Evolutionary conservation across 352 stramenopile genomes (phyloP).

Genomic region (Globisporangium solare): DNA sequence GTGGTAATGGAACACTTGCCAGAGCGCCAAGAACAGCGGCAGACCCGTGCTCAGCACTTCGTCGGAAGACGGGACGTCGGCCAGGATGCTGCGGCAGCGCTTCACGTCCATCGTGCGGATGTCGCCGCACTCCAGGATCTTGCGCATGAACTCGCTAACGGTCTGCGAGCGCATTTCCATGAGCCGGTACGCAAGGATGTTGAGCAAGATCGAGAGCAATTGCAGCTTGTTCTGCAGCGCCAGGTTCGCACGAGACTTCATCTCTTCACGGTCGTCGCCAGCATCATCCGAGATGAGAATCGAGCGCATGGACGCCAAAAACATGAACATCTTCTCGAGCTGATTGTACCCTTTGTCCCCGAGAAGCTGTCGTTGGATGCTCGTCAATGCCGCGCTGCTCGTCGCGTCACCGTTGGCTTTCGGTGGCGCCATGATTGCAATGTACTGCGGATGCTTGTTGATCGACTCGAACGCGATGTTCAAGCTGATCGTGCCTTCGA

Average conservation of each 20-base stretch:
- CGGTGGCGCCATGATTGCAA: slow-evolving; percentile 55
- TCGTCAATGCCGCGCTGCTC: slow-evolving; percentile 22
- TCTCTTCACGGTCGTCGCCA: slow-evolving; percentile 8
- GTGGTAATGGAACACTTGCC: slow-evolving; percentile 83
- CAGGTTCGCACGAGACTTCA: slow-evolving; percentile 53
- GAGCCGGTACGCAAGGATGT: slow-evolving; percentile 76
- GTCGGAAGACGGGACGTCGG: slow-evolving; percentile 46
- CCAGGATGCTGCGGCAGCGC: slow-evolving; percentile 39
- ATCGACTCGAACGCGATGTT: slow-evolving; percentile 84
- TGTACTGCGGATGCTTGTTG: slow-evolving; percentile 75
- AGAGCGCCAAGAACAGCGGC: slow-evolving; percentile 70
- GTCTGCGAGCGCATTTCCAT: slow-evolving; percentile 53
- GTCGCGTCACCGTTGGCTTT: slow-evolving; percentile 17
- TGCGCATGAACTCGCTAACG: slow-evolving; percentile 50
- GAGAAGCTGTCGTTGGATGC: slow-evolving; percentile 63
- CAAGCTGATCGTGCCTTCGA: slow-evolving; percentile 66
- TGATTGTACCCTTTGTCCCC: slow-evolving; percentile 87
- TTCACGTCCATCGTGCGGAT: slow-evolving; percentile 28
- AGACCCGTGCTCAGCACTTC: slow-evolving; percentile 67
- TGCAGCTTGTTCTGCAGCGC: slow-evolving; percentile 83
- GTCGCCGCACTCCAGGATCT: slow-evolving; percentile 28
- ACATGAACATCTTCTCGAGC: slow-evolving; percentile 83
- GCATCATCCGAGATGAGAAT: slow-evolving; percentile 48
- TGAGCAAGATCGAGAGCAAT: slow-evolving; percentile 76
- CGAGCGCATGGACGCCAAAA: slow-evolving; percentile 73